A percentile compares a stretch with the other conserved stretches of the same genome.
phyloP scores from a whole-genome alignment of 2,329 filamentous ascomycete species.

The Fusarium tjaetaba region DNA sequence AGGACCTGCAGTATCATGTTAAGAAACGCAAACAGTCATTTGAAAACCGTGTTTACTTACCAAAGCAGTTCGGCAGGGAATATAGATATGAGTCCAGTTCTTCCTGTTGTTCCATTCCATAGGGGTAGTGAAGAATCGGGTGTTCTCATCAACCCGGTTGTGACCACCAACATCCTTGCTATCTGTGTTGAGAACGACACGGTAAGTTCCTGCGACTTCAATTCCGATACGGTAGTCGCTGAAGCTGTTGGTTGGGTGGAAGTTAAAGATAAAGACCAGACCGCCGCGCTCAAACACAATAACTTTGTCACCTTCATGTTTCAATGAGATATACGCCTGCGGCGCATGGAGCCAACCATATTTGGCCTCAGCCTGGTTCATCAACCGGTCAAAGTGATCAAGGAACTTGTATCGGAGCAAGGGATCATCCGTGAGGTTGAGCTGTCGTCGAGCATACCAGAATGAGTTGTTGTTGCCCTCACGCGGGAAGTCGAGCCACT shows the following conservation, averaged over 20 bases:
- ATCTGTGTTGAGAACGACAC: conserved; percentile 86
- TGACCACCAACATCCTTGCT: conserved; percentile 81
- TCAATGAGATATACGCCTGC: conserved; percentile 92
- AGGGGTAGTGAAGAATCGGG: conserved; percentile 90
- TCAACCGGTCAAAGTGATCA: conserved; percentile 91
- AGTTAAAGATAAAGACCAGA: conserved; percentile 95
- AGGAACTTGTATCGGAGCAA: conserved; percentile 90
- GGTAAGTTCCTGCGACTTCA: conserved; percentile 85
- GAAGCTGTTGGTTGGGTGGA: conserved; percentile 85
- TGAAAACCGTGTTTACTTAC: conserved; percentile 61
- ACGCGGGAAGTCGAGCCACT: conserved; percentile 98
- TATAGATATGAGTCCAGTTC: conserved; percentile 94
- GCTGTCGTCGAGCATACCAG: conserved; percentile 92
- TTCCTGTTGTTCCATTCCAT: conserved; percentile 88
- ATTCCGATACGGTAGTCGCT: conserved; percentile 93
- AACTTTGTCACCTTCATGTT: conserved; percentile 93
- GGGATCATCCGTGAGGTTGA: conserved; percentile 88
- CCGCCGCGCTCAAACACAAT: conserved; percentile 95
- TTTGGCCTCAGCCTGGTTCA: conserved; percentile 88
- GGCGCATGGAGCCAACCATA: conserved; percentile 89
- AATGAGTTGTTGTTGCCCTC: conserved; percentile 93
- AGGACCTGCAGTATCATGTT: conserved; percentile 57
- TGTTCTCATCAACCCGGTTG: conserved; percentile 78
- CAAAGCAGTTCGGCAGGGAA: conserved; percentile 84
- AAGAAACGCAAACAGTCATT: background rate